A percentile compares a stretch with the other conserved stretches of the same genome.
Evolutionary conservation across 768 basidiomycete genomes (phyloP).

Genomic region (Nidularia pulvinata): DNA sequence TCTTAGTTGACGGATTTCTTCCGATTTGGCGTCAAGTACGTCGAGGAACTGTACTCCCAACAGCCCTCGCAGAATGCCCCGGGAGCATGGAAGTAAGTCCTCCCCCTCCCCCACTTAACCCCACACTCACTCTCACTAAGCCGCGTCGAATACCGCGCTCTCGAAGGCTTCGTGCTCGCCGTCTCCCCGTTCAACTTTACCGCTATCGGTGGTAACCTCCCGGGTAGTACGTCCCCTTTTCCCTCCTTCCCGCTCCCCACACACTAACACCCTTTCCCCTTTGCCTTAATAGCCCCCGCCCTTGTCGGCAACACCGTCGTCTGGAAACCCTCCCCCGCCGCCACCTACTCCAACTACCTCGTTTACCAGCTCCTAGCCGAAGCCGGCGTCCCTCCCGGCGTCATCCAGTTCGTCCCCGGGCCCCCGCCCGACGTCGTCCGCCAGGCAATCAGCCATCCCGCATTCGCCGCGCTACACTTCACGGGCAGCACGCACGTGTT

Average conservation of each 20-base stretch:
- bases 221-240: slow-evolving; percentile 46
- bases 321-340: slow-evolving; percentile 98
- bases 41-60: slow-evolving; percentile 90
- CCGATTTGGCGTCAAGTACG: slow-evolving; percentile 95
- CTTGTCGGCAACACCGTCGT: slow-evolving; percentile 93
- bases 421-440: slow-evolving; percentile 84
- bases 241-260: slow-evolving; percentile 2
- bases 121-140: slow-evolving; percentile 31
- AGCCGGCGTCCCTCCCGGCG: slow-evolving; percentile 91
- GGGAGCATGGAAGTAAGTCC: slow-evolving; percentile 92
- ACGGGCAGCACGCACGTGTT: slow-evolving; percentile 96
- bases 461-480: slow-evolving; percentile 92
- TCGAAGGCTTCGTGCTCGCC: slow-evolving; percentile 99
- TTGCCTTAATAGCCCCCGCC: slow-evolving; percentile 91
- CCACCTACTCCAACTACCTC: slow-evolving; percentile 95
- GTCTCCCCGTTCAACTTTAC: slow-evolving; percentile 99
- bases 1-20: slow-evolving; percentile 88
- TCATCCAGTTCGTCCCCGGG: slow-evolving; percentile 97
- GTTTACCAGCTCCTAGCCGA: slow-evolving; percentile 90
- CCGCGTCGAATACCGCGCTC: slow-evolving; percentile 92
- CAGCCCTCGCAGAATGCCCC: slow-evolving; percentile 87
- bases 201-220: slow-evolving; percentile 96
- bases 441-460: slow-evolving; percentile 76
- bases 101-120: neutral
- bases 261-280: slow-evolving; percentile 7